Base-by-base conservation (phyloP, 2,329 filamentous ascomycete genomes). In the Teratosphaeria zuluensis region DNA sequence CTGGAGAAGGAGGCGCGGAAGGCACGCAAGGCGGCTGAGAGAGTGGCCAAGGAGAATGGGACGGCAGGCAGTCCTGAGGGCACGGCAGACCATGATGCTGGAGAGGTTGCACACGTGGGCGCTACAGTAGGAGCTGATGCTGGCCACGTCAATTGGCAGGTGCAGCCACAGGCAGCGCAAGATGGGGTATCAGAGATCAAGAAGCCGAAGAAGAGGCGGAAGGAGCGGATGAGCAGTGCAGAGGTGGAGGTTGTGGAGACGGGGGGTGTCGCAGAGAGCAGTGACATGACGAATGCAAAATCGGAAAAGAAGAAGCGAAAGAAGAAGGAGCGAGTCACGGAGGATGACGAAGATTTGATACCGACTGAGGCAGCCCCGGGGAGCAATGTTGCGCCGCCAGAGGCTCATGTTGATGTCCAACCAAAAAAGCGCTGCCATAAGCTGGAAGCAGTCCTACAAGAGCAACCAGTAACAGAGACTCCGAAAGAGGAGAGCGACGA, bases 121-220 rank as follows among this genome's bases (percentile, higher is more conserved):
- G 31, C 31, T 16, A 53, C n/a, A 7, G 5, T 19, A 33, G 52
- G 28, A 53, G 24, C 3, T 9, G 51, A 19, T 30, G 33, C 14
- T 8, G 33, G 11, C 14, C 11, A 38, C 8, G 33, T 38, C 33
- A 38, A 38, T 38, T 4, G 33, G 2, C 33, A 11, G 4, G 33
- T 9, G 9, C 4, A 38, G 33, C 1, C 33, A 9, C 33, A 3
- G 14, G 33, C 14, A 52, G 35, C 35, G 54, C 42, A 6, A 11
- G 5, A 8, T 19, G 30, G 28, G 3, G 11, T 21, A 19, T 35
- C 30, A 19, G 53, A 55, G 33, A 12, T 24, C 53, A 48, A 86
- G 3, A 48, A 86, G 3, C 72, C 86, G 35, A 77, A 81, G 52
- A 83, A 82, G 64, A 78, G 80, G 46, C 74, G 78, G 21, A 85